Evolutionary conservation across 257 asterid genomes (phyloP), one percentile per base, ranked within the genome.

Genomic region (Parsonsia alboflavescens): DNA sequence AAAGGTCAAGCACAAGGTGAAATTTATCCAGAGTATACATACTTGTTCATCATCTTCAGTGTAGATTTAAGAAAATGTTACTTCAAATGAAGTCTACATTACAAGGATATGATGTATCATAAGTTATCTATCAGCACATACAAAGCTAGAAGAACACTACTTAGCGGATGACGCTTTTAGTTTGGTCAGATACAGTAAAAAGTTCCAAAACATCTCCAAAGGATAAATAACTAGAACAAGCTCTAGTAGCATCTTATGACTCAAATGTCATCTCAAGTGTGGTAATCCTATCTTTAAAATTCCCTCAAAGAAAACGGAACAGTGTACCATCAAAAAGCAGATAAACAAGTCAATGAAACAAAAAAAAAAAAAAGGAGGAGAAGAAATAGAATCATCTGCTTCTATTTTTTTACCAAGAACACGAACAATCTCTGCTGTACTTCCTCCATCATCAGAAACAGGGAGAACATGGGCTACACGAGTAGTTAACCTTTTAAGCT

Each of bases 381-480:
- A 69, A 56, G 58, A 77, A 72, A 66, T 71, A 39, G 63, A 78
- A 80, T 46, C 17, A 53, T 72, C 70, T 68, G 70, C 1, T 33
- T 56, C 56, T 58, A 73, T 69, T 77, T 68, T 77, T 86, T 76
- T 74, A 93, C 98, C 98, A 79, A 94, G 98, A 84, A 94, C 97
- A 61, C 97, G 97, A 73, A 94, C 98, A 82, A 94, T 92, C 89
- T 94, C 98, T 12, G 98, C 97, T 26, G 98, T 94, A 90, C 98
- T 94, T 78, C 98, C 98, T 78, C 98, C 98, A 79, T 94, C 96
- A 84, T 94, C 98, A 79, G 98, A 94, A 78, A 94, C 98, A 13
- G 98, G 98, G 44, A 92, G 98, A 70, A 94, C 92, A 75, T 94
- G 98, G 67, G 97, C 89, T 62, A 94, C 98, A 54, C 81, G 80